phyloP scores from a whole-genome alignment of 2,329 filamentous ascomycete genomes.

The Pezicula rhizophila region DNA sequence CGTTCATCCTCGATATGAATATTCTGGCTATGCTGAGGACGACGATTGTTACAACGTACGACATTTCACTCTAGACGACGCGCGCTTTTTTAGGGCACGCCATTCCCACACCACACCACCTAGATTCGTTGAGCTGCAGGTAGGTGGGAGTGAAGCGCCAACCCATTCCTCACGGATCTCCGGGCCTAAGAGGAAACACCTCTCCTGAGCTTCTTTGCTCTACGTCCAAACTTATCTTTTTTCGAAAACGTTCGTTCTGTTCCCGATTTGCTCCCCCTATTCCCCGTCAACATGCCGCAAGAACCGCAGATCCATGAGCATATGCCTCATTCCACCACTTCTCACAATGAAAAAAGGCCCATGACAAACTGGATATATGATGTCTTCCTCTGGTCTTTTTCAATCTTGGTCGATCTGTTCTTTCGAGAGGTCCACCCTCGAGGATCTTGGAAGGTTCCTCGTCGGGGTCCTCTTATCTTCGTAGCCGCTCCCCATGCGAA shows the following conservation, averaged over 20 bases:
- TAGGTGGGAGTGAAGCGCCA: background rate
- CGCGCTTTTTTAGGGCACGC: background rate
- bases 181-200: background rate
- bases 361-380: slow-evolving; percentile 75
- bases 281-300: slow-evolving; percentile 11
- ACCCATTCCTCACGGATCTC: background rate
- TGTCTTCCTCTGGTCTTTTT: slow-evolving; percentile 69
- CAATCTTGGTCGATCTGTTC: slow-evolving; percentile 88
- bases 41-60: background rate
- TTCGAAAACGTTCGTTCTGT: background rate
- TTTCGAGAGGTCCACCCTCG: slow-evolving; percentile 96
- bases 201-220: background rate
- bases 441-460: slow-evolving; percentile 90
- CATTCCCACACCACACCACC: background rate
- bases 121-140: slow-evolving; percentile 2
- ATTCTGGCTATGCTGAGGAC: too few species aligned
- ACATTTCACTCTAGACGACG: background rate
- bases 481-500: slow-evolving; percentile 97
- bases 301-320: slow-evolving; percentile 16
- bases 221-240: background rate
- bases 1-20: too few species aligned
- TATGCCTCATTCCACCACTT: slow-evolving; percentile 10
- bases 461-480: slow-evolving; percentile 83
- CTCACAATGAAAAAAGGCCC: slow-evolving; percentile 52
- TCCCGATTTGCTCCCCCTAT: background rate